These are phyloP conservation scores for Graphilbum ipis-grandicollis DNA, from an alignment of 2,329 filamentous ascomycete genomes.

Conservation along the genomic window DNA sequence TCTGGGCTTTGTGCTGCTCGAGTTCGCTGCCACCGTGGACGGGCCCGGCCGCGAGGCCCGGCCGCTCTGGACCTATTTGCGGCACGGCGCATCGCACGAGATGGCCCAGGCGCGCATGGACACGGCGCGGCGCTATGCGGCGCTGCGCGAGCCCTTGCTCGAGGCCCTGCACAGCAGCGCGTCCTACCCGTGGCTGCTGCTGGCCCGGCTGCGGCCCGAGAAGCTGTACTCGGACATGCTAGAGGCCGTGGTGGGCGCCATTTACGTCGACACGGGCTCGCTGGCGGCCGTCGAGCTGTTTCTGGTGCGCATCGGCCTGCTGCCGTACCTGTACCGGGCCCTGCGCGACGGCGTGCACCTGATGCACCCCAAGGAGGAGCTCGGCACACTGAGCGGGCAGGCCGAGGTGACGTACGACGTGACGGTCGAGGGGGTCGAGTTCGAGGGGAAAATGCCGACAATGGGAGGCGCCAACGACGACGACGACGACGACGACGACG, in stretches of 20 bases:
- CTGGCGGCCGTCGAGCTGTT: conserved; percentile 42
- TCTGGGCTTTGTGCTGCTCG: conserved; percentile 59
- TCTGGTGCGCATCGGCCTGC: conserved; percentile 45
- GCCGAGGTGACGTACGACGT: conserved; percentile 37
- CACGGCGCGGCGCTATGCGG: conserved; percentile 26
- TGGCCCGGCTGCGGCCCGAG: conserved; percentile 45
- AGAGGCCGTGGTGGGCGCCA: conserved; percentile 63
- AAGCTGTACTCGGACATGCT: conserved; percentile 78
- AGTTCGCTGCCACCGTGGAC: conserved; percentile 17
- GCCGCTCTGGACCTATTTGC: conserved; percentile 51
- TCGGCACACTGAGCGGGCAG: conserved; percentile 39
- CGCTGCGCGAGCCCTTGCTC: conserved; percentile 29
- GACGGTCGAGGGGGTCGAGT: no score
- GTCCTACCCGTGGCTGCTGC: conserved; percentile 59
- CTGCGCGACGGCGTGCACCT: conserved; percentile 40
- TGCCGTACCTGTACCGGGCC: conserved; percentile 43
- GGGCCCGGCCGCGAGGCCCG: conserved; percentile 7
- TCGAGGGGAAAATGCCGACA: conserved; percentile 6
- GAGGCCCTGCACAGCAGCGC: conserved; percentile 28
- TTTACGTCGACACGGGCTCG: conserved; percentile 65
- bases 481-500: not conserved
- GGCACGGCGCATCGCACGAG: conserved; percentile 28
- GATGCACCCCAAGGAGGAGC: conserved; percentile 48
- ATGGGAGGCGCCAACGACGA: not conserved
- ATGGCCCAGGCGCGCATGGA: conserved; percentile 18